These are phyloP conservation scores for Chamaecrista fasciculata DNA, from an alignment of 306 rosid genomes.

Conservation along the genomic window DNA sequence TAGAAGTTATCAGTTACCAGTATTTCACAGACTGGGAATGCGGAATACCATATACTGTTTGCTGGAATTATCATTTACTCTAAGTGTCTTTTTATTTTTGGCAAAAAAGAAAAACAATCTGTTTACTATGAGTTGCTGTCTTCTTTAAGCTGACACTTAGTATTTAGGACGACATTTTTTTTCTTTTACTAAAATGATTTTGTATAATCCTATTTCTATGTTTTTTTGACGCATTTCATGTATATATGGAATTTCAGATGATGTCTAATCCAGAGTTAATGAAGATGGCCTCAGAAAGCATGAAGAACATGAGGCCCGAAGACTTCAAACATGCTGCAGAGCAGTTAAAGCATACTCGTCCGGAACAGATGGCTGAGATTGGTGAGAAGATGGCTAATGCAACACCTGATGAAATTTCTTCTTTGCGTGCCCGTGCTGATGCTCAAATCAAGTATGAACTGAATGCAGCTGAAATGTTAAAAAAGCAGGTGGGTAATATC, in stretches of 20 bases:
- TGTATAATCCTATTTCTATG: not conserved
- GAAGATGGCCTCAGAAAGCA: slow-evolving; percentile 93
- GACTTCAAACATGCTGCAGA: slow-evolving; percentile 83
- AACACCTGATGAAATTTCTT: slow-evolving; percentile 76
- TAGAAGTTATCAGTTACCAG: too few species aligned
- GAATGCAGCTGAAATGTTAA: slow-evolving; percentile 80
- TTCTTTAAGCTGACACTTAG: not conserved
- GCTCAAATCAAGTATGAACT: slow-evolving; percentile 65
- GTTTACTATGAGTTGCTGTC: not conserved
- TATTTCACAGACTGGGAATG: too few species aligned
- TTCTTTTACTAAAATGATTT: not conserved
- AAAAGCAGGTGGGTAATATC: slow-evolving; percentile 58
- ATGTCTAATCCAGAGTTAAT: slow-evolving; percentile 89
- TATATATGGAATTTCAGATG: slow-evolving; percentile 57
- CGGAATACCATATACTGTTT: not conserved
- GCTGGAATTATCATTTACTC: not conserved
- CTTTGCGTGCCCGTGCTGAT: slow-evolving; percentile 71
- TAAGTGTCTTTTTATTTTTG: too few species aligned
- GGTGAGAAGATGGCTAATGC: slow-evolving; percentile 88
- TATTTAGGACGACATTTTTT: not conserved
- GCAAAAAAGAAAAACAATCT: too few species aligned
- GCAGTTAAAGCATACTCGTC: slow-evolving; percentile 82
- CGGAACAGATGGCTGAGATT: slow-evolving; percentile 93
- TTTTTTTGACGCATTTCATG: slow-evolving; percentile 8
- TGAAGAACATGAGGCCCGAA: slow-evolving; percentile 82